phyloP scores from a whole-genome alignment of 164 flowering plant genomes.

The Vitis vinifera region DNA sequence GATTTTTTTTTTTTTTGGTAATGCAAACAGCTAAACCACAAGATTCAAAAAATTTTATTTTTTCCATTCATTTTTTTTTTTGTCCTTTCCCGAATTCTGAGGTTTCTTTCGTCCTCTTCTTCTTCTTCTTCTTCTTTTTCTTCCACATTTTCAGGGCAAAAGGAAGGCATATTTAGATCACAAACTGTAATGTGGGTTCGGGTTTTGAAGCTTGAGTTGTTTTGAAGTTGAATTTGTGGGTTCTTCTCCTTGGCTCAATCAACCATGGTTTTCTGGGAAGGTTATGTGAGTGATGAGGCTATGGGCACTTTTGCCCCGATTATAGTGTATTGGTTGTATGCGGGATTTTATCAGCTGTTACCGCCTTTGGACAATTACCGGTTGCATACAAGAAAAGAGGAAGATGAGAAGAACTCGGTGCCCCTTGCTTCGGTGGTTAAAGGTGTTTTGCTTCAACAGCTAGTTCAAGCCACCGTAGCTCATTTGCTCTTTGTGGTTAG shows the following conservation, averaged over 20 bases:
- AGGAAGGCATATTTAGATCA: neutral
- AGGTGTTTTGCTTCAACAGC: constrained; percentile 81
- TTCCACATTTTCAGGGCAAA: constrained; percentile 8
- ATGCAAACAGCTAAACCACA: too few relatives aligned
- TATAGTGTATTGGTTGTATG: constrained; percentile 78
- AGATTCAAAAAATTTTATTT: too few relatives aligned
- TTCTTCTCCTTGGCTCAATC: neutral
- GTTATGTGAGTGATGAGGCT: constrained; percentile 72
- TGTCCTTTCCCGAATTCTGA: too few relatives aligned
- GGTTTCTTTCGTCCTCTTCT: neutral
- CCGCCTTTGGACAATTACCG: constrained; percentile 65
- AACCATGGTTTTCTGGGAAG: constrained; percentile 82
- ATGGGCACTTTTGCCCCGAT: constrained; percentile 88
- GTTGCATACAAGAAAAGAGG: constrained; percentile 72
- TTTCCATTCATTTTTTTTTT: too few relatives aligned
- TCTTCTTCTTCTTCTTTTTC: neutral
- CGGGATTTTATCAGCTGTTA: constrained; percentile 75
- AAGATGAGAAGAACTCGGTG: constrained; percentile 67
- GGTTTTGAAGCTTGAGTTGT: constrained; percentile 11
- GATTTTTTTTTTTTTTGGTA: neutral
- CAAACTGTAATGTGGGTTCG: neutral
- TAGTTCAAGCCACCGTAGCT: constrained; percentile 76
- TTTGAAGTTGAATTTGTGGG: constrained; percentile 6
- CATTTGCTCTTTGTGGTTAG: constrained; percentile 56
- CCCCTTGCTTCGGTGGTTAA: constrained; percentile 54